Evolutionary conservation across 2,329 filamentous ascomycete genomes (phyloP).

Genomic region (Dryadomyces quercus-mongolicae): DNA sequence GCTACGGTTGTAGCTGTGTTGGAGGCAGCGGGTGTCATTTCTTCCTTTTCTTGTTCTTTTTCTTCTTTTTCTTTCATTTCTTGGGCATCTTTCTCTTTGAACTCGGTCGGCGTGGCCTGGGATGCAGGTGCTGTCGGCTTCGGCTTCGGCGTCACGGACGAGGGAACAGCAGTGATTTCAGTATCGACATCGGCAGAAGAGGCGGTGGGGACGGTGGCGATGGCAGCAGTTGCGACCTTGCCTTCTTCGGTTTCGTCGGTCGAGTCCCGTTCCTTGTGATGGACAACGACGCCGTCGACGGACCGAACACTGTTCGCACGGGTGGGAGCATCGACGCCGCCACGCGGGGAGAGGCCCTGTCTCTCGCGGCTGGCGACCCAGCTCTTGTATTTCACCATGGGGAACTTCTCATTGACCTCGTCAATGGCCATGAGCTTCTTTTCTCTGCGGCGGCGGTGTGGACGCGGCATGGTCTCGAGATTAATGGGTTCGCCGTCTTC

Average conservation of each 20-base stretch:
- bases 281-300: slow-evolving; percentile 41
- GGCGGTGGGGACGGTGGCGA: not conserved
- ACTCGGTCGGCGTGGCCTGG: no score
- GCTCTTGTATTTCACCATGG: slow-evolving; percentile 88
- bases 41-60: no score
- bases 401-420: slow-evolving; percentile 95
- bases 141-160: no score
- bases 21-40: no score
- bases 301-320: slow-evolving; percentile 62
- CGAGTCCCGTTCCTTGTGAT: slow-evolving; percentile 32
- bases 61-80: no score
- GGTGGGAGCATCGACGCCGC: slow-evolving; percentile 68
- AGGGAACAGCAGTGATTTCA: no score
- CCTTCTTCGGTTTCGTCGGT: slow-evolving; percentile 21
- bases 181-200: slow-evolving; percentile 2
- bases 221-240: not conserved
- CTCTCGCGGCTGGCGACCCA: slow-evolving; percentile 79
- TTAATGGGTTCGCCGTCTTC: slow-evolving; percentile 85
- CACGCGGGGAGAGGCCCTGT: slow-evolving; percentile 70
- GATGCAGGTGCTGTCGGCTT: no score
- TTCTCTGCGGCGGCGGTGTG: slow-evolving; percentile 77
- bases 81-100: no score
- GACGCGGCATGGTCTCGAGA: slow-evolving; percentile 69
- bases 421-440: slow-evolving; percentile 99
- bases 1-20: no score